A percentile compares a stretch with the other conserved stretches of the same genome.
phyloP scores from a whole-genome alignment of 805 yeast species.

The Yarrowia sp. region DNA sequence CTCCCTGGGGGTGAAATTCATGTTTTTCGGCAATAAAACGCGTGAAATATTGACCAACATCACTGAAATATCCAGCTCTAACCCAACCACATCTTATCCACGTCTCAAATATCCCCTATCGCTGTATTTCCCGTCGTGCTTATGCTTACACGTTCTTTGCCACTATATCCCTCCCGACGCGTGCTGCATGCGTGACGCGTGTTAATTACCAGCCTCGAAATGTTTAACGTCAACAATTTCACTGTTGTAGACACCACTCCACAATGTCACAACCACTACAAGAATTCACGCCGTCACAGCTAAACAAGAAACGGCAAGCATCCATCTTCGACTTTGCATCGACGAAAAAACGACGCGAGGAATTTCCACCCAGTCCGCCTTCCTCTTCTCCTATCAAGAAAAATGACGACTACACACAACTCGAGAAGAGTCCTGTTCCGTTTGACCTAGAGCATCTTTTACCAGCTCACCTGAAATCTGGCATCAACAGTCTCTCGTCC shows the following conservation, averaged over 20 bases:
- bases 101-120: too few relatives aligned
- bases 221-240: neutral
- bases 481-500: neutral
- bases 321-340: constrained; percentile 11
- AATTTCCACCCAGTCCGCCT: constrained; percentile 5
- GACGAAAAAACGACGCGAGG: neutral
- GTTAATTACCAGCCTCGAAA: neutral
- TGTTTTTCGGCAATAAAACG: too few relatives aligned
- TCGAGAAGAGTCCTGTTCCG: constrained; percentile 7
- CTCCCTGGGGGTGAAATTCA: too few relatives aligned
- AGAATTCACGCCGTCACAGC: constrained; percentile 3
- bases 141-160: too few relatives aligned
- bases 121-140: too few relatives aligned
- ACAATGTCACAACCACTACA: constrained; percentile 1
- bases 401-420: neutral
- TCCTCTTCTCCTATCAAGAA: neutral
- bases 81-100: too few relatives aligned
- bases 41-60: too few relatives aligned
- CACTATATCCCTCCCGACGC: neutral
- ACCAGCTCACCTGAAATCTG: neutral
- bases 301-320: neutral
- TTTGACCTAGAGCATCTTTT: neutral
- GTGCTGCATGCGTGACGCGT: constrained; percentile 16
- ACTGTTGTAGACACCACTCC: neutral
- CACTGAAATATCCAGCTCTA: too few relatives aligned